phyloP scores from a whole-genome alignment of 176 grass and related monocot genomes.

The Juncus inflexus region DNA sequence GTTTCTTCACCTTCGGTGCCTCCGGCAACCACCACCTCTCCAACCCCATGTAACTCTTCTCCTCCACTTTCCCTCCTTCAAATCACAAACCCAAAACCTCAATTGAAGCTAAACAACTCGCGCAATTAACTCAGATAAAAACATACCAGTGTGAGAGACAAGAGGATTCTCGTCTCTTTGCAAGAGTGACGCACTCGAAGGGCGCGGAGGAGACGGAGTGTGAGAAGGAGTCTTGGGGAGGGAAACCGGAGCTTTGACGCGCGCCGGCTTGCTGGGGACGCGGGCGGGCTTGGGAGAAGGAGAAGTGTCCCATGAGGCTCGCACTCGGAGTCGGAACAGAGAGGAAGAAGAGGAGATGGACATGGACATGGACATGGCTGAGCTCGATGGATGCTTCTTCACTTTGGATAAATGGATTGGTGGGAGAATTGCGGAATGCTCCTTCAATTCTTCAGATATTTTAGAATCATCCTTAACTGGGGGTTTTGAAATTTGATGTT shows the following conservation, averaged over 20 bases:
- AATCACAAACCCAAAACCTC: slow-evolving; percentile 12
- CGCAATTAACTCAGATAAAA: no score
- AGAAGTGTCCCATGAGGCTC: slow-evolving; percentile 44
- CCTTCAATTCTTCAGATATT: background rate
- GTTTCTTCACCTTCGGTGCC: slow-evolving; percentile 75
- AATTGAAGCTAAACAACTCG: background rate
- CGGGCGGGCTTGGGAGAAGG: slow-evolving; percentile 34
- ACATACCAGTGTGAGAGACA: slow-evolving; percentile 8
- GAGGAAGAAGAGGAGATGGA: background rate
- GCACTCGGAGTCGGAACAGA: slow-evolving; percentile 25
- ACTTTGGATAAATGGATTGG: background rate
- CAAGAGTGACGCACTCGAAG: slow-evolving; percentile 27
- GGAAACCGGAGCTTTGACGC: background rate
- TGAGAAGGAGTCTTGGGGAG: background rate
- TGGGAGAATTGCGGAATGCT: background rate
- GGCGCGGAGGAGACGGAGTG: background rate
- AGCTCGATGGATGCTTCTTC: background rate
- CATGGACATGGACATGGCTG: slow-evolving; percentile 26
- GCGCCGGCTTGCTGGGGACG: slow-evolving; percentile 3
- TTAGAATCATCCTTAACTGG: no score
- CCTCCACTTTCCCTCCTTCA: slow-evolving; percentile 38
- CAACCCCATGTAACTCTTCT: slow-evolving; percentile 60
- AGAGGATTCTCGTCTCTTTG: slow-evolving; percentile 27
- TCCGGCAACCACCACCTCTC: slow-evolving; percentile 84
- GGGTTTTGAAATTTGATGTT: no score